Conservation (phyloP, 2,329 filamentous ascomycete genomes). For the Aspergillus ustus region DNA sequence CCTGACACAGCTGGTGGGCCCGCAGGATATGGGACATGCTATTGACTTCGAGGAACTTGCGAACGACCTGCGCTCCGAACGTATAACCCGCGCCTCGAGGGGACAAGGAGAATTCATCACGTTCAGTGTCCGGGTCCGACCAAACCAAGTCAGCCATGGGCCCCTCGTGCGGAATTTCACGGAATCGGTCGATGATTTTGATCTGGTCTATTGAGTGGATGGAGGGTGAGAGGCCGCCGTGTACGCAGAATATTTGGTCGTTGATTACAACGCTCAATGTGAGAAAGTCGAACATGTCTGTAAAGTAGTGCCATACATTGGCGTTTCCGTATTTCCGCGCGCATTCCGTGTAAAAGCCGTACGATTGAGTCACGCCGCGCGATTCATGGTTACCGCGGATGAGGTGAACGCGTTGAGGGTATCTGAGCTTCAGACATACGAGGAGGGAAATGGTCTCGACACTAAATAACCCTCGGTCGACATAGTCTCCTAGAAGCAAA, state of each 20-base stretch:
- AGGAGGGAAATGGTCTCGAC: conserved; percentile 98
- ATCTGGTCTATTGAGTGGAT: conserved; percentile 99
- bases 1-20: conserved; percentile 97
- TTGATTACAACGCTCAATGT: conserved; percentile 97
- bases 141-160: conserved; percentile 99
- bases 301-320: conserved; percentile 99
- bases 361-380: conserved; percentile 95
- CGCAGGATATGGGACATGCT: conserved; percentile 96
- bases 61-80: conserved; percentile 95
- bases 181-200: conserved; percentile 98
- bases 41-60: conserved; percentile 97
- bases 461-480: conserved; percentile 97
- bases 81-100: conserved; percentile 95
- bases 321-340: conserved; percentile 97
- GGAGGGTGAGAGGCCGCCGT: conserved; percentile 85
- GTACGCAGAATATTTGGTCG: conserved; percentile 98
- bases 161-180: conserved; percentile 97
- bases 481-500: conserved; percentile 78
- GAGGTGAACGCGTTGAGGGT: conserved; percentile 91
- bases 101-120: conserved; percentile 94
- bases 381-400: conserved; percentile 99
- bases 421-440: conserved; percentile 94
- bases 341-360: conserved; percentile 99
- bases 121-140: conserved; percentile 96
- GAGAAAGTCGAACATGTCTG: conserved; percentile 99